Conservation (phyloP, 495 filamentous ascomycete genomes). For the Penicillium longicatenatum region DNA sequence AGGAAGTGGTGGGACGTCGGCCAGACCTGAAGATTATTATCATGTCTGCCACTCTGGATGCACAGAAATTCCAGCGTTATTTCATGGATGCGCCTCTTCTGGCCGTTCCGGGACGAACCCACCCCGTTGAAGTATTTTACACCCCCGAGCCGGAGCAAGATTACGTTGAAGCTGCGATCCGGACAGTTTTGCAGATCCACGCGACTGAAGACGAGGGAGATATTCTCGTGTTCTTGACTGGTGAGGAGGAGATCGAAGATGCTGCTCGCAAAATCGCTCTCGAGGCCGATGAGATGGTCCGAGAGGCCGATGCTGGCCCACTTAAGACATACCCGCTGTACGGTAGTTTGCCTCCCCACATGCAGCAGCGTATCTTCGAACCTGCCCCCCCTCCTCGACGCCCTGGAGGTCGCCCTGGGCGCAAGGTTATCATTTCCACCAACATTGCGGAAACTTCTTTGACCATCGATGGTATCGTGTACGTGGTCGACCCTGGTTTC, state of each 20-base stretch:
- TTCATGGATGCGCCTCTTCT: conserved; percentile 93
- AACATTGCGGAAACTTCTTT: conserved; percentile 98
- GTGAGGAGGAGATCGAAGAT: conserved; percentile 99
- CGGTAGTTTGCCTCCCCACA: conserved; percentile 84
- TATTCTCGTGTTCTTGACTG: conserved; percentile 93
- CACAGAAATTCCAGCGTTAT: conserved; percentile 97
- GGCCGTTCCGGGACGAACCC: conserved; percentile 92
- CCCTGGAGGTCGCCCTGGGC: conserved; percentile 78
- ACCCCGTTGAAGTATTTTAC: conserved; percentile 98
- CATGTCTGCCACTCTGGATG: conserved; percentile 97
- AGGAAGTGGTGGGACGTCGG: conserved; percentile 76
- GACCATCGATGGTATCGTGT: conserved; percentile 99
- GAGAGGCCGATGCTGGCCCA: conserved; percentile 88
- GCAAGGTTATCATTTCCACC: conserved; percentile 94
- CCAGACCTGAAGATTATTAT: conserved; percentile 94
- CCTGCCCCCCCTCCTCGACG: conserved; percentile 72
- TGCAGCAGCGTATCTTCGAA: conserved; percentile 95
- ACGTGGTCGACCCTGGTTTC: conserved; percentile 97
- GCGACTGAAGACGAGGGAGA: conserved; percentile 90
- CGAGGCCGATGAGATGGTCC: conserved; percentile 86
- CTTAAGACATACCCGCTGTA: conserved; percentile 92
- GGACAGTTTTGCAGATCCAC: conserved; percentile 96
- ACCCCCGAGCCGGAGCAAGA: conserved; percentile 95
- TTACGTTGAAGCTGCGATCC: conserved; percentile 91
- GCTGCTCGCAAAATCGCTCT: conserved; percentile 86